A percentile compares a stretch with the other conserved stretches of the same genome.
phyloP scores from a whole-genome alignment of 176 grass and related monocot genomes.

The Areca catechu region DNA sequence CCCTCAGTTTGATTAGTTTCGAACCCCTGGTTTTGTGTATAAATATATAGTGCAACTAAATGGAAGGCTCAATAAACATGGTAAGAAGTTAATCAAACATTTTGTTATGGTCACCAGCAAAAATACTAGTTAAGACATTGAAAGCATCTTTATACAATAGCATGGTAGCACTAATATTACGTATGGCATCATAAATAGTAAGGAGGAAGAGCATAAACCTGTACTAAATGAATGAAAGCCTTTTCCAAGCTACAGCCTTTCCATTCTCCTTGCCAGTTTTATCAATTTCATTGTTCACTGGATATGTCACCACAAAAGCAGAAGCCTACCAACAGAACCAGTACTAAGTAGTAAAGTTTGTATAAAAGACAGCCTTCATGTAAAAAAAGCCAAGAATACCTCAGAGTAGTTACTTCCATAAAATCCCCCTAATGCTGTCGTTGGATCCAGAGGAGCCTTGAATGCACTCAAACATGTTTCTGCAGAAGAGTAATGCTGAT shows the following conservation, averaged over 20 bases:
- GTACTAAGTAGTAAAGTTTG: conserved; percentile 14
- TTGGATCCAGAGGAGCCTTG: conserved; percentile 76
- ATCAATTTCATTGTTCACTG: conserved; percentile 86
- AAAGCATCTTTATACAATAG: too few species aligned
- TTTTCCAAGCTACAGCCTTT: conserved; percentile 85
- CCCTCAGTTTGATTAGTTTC: too few species aligned
- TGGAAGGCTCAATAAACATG: too few species aligned
- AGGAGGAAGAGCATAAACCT: conserved; percentile 29
- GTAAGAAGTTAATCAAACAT: too few species aligned
- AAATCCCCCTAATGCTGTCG: conserved; percentile 83
- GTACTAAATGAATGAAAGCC: conserved; percentile 72
- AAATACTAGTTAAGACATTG: too few species aligned
- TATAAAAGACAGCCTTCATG: neutral
- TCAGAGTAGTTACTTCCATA: conserved; percentile 69
- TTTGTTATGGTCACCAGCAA: too few species aligned
- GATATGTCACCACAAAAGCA: conserved; percentile 91
- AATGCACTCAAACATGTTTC: conserved; percentile 81
- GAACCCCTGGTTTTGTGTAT: too few species aligned
- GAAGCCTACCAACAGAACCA: conserved; percentile 52
- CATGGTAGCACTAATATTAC: too few species aligned
- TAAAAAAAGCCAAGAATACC: conserved; percentile 39
- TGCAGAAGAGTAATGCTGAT: conserved; percentile 95
- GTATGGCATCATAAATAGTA: too few species aligned
- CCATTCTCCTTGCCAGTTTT: conserved; percentile 59
- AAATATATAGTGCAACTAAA: too few species aligned